These are phyloP conservation scores for Heteromeles arbutifolia DNA, from an alignment of 306 rosid genomes.

Conservation along the genomic window DNA sequence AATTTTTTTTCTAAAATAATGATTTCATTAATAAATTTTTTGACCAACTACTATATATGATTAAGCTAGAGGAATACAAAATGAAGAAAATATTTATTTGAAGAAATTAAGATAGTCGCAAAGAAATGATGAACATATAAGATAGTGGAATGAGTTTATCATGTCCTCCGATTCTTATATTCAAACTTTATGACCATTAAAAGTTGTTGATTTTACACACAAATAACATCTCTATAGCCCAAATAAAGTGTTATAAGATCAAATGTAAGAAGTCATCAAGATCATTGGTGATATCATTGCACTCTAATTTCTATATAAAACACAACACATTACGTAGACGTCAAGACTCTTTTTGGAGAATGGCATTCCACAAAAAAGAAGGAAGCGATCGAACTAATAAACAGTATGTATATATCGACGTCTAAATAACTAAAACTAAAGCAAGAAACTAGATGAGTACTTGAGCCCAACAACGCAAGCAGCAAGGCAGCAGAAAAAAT, in stretches of 20 bases:
- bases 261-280: background rate
- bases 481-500: background rate
- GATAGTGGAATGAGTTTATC: too few species aligned
- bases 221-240: background rate
- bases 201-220: too few species aligned
- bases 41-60: too few species aligned
- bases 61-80: too few species aligned
- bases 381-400: background rate
- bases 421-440: background rate
- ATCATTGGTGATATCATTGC: background rate
- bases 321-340: background rate
- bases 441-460: background rate
- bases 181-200: too few species aligned
- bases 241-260: background rate
- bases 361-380: background rate
- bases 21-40: too few species aligned
- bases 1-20: too few species aligned
- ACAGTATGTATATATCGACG: background rate
- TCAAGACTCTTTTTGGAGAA: background rate
- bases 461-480: background rate
- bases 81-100: too few species aligned
- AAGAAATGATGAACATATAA: too few species aligned
- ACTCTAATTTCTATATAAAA: background rate
- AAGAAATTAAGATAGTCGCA: too few species aligned
- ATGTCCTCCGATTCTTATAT: too few species aligned